A percentile compares a stretch with the other conserved stretches of the same genome.
phyloP scores from a whole-genome alignment of 331 rosid genomes.

The Acacia pycnantha region DNA sequence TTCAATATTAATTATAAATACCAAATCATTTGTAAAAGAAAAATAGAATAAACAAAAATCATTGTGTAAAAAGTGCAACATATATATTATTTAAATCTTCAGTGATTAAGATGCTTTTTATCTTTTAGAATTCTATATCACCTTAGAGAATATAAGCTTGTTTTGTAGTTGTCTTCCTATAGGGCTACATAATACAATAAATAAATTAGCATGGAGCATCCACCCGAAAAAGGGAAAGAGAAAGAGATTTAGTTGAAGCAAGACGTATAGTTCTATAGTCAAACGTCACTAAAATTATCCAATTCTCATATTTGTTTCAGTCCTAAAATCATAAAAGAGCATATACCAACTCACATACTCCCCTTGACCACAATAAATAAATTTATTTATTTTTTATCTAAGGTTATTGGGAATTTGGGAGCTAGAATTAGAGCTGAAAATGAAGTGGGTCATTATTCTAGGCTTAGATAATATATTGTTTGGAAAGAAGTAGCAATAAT shows the following conservation, averaged over 20 bases:
- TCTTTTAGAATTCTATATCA: neutral
- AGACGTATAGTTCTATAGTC: neutral
- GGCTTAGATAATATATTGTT: too few species aligned
- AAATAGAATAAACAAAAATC: neutral
- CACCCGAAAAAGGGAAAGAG: neutral
- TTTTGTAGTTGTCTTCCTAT: neutral
- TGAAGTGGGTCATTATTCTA: neutral
- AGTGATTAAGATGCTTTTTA: slow-evolving; percentile 19
- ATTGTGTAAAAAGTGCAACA: neutral
- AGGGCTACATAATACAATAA: slow-evolving; percentile 4
- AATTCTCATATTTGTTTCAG: neutral
- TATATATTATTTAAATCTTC: neutral
- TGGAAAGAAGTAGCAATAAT: too few species aligned
- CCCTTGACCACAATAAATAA: neutral
- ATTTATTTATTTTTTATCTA: neutral
- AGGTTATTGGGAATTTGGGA: neutral
- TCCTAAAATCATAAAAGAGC: neutral
- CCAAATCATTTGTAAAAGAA: too few species aligned
- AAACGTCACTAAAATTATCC: neutral
- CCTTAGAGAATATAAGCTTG: slow-evolving; percentile 4
- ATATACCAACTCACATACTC: neutral
- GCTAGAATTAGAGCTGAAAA: neutral
- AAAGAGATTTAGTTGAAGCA: neutral
- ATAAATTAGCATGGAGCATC: neutral
- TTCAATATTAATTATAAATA: too few species aligned